Percentiles rank a stretch among this genome's conserved stretches.
phyloP scores from a whole-genome alignment of 176 grass and related monocot species.

The Thalia dealbata region DNA sequence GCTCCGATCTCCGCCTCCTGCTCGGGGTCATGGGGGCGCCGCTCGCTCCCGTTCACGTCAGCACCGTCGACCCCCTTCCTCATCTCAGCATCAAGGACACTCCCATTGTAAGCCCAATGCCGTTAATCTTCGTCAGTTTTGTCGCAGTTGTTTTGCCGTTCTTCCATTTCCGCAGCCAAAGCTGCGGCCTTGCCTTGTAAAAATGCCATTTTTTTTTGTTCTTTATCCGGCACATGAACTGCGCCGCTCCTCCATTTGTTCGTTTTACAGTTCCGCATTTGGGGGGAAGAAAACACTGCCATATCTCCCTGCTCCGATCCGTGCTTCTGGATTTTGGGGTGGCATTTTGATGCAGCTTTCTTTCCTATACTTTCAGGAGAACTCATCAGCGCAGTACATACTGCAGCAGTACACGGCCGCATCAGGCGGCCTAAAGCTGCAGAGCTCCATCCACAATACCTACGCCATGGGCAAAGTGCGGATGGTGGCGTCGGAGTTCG shows the following conservation, averaged over 20 bases:
- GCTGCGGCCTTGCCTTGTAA: neutral
- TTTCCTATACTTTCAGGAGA: slow-evolving; percentile 37
- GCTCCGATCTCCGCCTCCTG: slow-evolving; percentile 72
- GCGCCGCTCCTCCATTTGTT: neutral
- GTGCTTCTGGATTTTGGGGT: neutral
- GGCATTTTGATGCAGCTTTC: slow-evolving; percentile 5
- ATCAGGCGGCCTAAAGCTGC: slow-evolving; percentile 52
- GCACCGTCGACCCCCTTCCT: slow-evolving; percentile 33
- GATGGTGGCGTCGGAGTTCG: slow-evolving; percentile 90
- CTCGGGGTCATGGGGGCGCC: slow-evolving; percentile 92
- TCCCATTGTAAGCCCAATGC: slow-evolving; percentile 58
- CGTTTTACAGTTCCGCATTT: neutral
- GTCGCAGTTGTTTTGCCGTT: slow-evolving; percentile 15
- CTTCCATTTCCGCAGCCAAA: slow-evolving; percentile 4
- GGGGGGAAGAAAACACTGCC: neutral
- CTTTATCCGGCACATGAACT: neutral
- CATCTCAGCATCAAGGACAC: slow-evolving; percentile 65
- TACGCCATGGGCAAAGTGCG: slow-evolving; percentile 90
- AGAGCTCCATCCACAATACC: slow-evolving; percentile 61
- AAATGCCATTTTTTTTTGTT: neutral
- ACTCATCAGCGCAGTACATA: slow-evolving; percentile 91
- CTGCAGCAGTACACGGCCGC: slow-evolving; percentile 91
- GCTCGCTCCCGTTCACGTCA: slow-evolving; percentile 58
- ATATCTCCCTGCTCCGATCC: neutral
- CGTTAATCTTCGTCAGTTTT: slow-evolving; percentile 8